A percentile compares a stretch with the other conserved stretches of the same genome.
Conservation (phyloP, 2,329 filamentous ascomycete genomes). For the Chrysosporium queenslandicum region DNA sequence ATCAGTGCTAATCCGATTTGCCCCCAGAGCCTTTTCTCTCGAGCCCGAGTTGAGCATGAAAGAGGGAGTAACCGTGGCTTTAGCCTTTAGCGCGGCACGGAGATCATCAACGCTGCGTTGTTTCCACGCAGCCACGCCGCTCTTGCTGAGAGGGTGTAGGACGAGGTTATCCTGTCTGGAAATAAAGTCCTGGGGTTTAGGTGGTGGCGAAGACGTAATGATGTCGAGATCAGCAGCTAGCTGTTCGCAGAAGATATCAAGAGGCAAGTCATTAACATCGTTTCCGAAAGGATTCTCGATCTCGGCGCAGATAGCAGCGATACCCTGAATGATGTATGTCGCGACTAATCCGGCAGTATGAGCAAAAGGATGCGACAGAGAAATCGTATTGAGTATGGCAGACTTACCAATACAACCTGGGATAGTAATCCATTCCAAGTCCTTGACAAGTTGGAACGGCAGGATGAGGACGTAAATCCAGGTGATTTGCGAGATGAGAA, state of each 20-base stretch:
- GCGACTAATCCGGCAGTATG: conserved; percentile 34
- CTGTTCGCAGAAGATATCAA: conserved; percentile 67
- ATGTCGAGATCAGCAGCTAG: conserved; percentile 65
- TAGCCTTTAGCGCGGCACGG: conserved; percentile 32
- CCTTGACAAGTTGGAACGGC: conserved; percentile 64
- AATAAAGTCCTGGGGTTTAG: conserved; percentile 45
- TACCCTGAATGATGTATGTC: conserved; percentile 73
- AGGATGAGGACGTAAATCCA: conserved; percentile 73
- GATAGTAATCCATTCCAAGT: conserved; percentile 63
- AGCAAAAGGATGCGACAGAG: background rate
- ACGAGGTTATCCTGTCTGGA: conserved; percentile 42
- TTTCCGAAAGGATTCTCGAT: conserved; percentile 78
- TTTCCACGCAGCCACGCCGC: conserved; percentile 43
- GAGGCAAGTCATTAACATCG: conserved; percentile 71
- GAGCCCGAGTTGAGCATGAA: conserved; percentile 4
- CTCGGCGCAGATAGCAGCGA: conserved; percentile 65
- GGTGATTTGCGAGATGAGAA: conserved; percentile 76
- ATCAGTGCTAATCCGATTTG: conserved; percentile 8
- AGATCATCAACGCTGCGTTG: conserved; percentile 41
- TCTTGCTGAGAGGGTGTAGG: conserved; percentile 47
- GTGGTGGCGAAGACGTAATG: conserved; percentile 51
- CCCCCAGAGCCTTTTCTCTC: conserved; percentile 9
- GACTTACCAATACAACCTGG: conserved; percentile 54
- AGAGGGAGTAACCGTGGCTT: conserved; percentile 21
- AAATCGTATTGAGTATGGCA: background rate